These are phyloP conservation scores for Seminavis robusta DNA, from an alignment of 108 stramenopile species.

Conservation along the genomic window DNA sequence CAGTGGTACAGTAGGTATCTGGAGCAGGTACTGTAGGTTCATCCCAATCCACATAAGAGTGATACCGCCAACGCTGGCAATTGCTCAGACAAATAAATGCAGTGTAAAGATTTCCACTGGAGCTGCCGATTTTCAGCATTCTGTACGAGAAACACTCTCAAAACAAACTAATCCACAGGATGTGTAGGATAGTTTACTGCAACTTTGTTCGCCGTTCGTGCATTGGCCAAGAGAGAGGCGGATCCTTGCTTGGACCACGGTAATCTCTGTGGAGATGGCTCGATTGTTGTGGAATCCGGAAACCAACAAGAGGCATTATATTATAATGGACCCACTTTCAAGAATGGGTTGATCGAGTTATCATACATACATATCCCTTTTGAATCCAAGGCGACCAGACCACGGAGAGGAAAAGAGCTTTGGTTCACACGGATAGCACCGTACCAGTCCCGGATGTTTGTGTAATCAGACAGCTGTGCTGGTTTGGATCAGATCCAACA, in stretches of 20 bases:
- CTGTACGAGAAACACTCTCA: too few species aligned
- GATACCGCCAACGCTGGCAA: too few species aligned
- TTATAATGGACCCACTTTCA: background rate
- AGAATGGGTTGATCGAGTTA: constrained; percentile 3
- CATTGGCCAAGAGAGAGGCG: background rate
- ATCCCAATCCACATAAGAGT: too few species aligned
- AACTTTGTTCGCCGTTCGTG: background rate
- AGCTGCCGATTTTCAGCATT: too few species aligned
- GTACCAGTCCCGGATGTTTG: background rate
- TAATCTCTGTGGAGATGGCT: too few species aligned
- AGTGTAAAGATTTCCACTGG: too few species aligned
- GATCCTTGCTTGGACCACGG: constrained; percentile 1
- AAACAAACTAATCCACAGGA: background rate
- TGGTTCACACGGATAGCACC: background rate
- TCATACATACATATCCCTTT: constrained; percentile 6
- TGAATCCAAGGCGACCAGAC: constrained; percentile 4
- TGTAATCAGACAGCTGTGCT: background rate
- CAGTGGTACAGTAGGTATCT: too few species aligned
- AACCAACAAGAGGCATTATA: background rate
- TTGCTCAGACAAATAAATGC: too few species aligned
- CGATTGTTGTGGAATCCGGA: background rate
- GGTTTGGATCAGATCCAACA: too few species aligned
- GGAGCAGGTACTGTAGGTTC: too few species aligned
- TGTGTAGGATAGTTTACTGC: background rate
- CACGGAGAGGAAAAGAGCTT: background rate